Evolutionary conservation across 352 stramenopile species (phyloP), one percentile per base, ranked within the genome.

Genomic region (Phytophthora chlamydospora): DNA sequence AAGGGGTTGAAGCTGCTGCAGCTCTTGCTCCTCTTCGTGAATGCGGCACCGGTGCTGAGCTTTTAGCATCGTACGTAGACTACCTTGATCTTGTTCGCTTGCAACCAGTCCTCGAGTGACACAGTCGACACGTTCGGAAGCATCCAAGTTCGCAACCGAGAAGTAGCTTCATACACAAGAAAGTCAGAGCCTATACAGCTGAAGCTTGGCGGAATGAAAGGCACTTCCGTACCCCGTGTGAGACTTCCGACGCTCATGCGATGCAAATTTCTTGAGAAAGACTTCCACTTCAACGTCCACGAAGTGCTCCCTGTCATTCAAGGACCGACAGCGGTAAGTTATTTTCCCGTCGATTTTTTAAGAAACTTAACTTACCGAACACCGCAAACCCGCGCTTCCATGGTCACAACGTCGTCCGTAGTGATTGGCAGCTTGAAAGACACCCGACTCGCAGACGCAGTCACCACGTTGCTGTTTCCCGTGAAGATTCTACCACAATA

Each of bases 401-500:
- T 55, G n/a, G 65, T 80, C n/a, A 83, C 61, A 40, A 86, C 54
- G 32, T 84, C 73, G 9, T 68, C 56, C 19, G 68, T 58, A 1
- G 61, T 65, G 41, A 88, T 70, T 21, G 77, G 76, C 54, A 86
- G 49, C 48, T 76, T 74, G 56, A 89, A 86, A 19, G 69, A 64
- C 27, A 85, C 46, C 24, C 62, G 79, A 53, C 68, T 76, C 45
- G 79, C 75, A 19, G 67, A 70, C 47, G 82, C 71, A 5, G 74
- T 89, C 34, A 83, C 72, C 68, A 89, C 82, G 32, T 68, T 71
- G 51, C 73, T 68, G 68, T 83, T 89, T 35, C 76, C 78, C 0
- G 77, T 83, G 54, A 89, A 88, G 17, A 55, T 75, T 51, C 71
- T 66, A 19, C 75, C 80, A 16, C 77, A 89, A 47, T 85, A 84